Base-by-base conservation (phyloP, 2,329 filamentous ascomycete species). In the Penicillium sp. region DNA sequence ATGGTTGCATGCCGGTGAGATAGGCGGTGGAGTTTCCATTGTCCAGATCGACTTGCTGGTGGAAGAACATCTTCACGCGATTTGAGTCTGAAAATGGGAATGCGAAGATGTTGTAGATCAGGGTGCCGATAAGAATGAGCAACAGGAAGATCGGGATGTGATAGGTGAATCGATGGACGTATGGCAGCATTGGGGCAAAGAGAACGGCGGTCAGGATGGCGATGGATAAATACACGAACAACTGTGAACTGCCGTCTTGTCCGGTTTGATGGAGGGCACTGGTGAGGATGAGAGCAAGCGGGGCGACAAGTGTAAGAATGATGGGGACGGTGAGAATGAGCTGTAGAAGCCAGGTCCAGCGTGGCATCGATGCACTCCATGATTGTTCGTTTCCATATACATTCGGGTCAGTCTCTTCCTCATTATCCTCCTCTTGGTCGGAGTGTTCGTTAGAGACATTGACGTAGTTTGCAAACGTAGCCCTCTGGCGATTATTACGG, bases 291-390 rank as follows among this genome's bases (percentile, higher is more conserved):
- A 97, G 79, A 1, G 83, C 88, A 21, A 92, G 79, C 65, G 96
- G 91, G 1, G 86, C 90, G 13, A 90, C 74, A 17, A 97, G 70
- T 53, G 94, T 86, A 39, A 96, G 77, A 41, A 87, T 84, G 46
- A 96, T 83, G 0, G 92, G 91, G 0, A 84, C 89, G 8, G 95
- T 76, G 13, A 97, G 68, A 3, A 97, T 76, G 58, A 97, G 87
- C 65, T 99, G 92, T 15, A 96, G 62, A 34, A 94, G 72, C 94
- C 94, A 99, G 15, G 89, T 86, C 88, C 89, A 97, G 37, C 81
- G 84, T 1, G 91, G 90, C 47, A 97, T 75, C 30, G 81, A 81
- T 3, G 82, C 82, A 45, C 91, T 96, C 94, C 94, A 99, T 12
- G 81, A 76, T 70, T 97, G 94, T 68, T 97, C 94, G 46, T 84